Percentiles rank a stretch among this genome's conserved stretches.
Evolutionary conservation across 345 rosid species (phyloP).

Genomic region (Theobroma cacao): DNA sequence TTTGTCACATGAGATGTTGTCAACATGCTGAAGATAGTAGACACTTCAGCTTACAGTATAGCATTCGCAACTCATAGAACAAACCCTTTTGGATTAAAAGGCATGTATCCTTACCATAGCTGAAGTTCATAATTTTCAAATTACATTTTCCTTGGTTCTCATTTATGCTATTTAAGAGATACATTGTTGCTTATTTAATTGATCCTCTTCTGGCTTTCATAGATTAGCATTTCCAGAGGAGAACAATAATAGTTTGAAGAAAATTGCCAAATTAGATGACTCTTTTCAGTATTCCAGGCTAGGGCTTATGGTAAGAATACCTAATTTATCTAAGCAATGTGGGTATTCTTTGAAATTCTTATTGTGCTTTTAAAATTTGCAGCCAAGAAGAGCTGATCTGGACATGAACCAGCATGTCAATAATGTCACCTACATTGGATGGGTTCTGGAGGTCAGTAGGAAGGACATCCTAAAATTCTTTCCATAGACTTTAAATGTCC

Average conservation of each 20-base stretch:
- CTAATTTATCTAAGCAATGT: not conserved
- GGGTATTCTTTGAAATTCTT: not conserved
- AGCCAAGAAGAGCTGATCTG: constrained; percentile 91
- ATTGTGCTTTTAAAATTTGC: constrained; percentile 20
- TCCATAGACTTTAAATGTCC: not conserved
- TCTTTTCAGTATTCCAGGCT: constrained; percentile 62
- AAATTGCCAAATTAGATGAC: constrained; percentile 77
- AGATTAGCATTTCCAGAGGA: constrained; percentile 88
- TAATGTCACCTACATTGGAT: constrained; percentile 84
- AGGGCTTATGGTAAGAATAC: constrained; percentile 62
- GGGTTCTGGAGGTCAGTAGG: constrained; percentile 85
- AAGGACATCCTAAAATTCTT: not conserved
- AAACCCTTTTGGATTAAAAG: not conserved
- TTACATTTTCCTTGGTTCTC: not conserved
- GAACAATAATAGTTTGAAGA: constrained; percentile 65
- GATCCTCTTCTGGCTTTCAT: constrained; percentile 10
- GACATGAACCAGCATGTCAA: constrained; percentile 99
- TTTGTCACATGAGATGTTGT: not conserved
- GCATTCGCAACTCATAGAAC: not conserved
- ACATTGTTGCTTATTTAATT: not conserved
- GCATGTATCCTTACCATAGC: not conserved
- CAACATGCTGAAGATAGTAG: not conserved
- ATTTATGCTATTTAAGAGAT: not conserved
- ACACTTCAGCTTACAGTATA: not conserved
- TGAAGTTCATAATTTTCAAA: not conserved